These are phyloP conservation scores for Entoloma clypeatum DNA, from an alignment of 1,284 basidiomycete species.

Conservation along the genomic window DNA sequence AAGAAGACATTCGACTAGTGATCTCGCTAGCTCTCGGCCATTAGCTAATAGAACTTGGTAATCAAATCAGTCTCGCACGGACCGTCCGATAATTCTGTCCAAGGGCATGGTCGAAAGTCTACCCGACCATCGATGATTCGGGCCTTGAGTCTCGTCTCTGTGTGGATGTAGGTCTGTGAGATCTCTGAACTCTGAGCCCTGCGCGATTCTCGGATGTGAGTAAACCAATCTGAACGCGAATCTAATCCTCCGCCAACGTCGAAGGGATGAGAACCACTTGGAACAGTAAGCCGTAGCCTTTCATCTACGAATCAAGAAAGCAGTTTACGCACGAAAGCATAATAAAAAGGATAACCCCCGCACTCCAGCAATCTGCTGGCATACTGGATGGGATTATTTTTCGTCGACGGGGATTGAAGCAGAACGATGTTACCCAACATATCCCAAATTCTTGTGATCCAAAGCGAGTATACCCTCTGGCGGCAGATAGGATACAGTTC, in stretches of 20 bases:
- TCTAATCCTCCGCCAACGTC: slow-evolving; percentile 43
- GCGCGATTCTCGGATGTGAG: slow-evolving; percentile 31
- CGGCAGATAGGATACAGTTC: slow-evolving; percentile 81
- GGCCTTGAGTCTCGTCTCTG: slow-evolving; percentile 59
- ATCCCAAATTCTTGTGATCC: slow-evolving; percentile 66
- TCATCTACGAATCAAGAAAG: slow-evolving; percentile 1
- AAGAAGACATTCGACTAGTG: slow-evolving; percentile 55
- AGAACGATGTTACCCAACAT: slow-evolving; percentile 44
- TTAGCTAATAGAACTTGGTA: not conserved
- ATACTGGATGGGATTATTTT: slow-evolving; percentile 39
- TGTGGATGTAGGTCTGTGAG: slow-evolving; percentile 46
- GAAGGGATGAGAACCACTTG: slow-evolving; percentile 71
- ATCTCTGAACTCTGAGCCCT: slow-evolving; percentile 29
- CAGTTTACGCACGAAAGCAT: slow-evolving; percentile 66
- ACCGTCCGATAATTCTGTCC: slow-evolving; percentile 61
- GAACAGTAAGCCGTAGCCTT: slow-evolving; percentile 7
- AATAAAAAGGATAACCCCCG: slow-evolving; percentile 73
- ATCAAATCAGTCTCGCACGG: slow-evolving; percentile 19
- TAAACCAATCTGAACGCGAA: slow-evolving; percentile 35
- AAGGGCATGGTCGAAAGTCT: slow-evolving; percentile 50
- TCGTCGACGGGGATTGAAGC: not conserved
- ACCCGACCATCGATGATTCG: slow-evolving; percentile 62
- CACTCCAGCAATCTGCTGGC: slow-evolving; percentile 82
- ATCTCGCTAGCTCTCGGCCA: slow-evolving; percentile 42
- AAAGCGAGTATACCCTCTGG: slow-evolving; percentile 78